phyloP scores from a whole-genome alignment of 2,329 filamentous ascomycete genomes.

The Microdochium paspali region DNA sequence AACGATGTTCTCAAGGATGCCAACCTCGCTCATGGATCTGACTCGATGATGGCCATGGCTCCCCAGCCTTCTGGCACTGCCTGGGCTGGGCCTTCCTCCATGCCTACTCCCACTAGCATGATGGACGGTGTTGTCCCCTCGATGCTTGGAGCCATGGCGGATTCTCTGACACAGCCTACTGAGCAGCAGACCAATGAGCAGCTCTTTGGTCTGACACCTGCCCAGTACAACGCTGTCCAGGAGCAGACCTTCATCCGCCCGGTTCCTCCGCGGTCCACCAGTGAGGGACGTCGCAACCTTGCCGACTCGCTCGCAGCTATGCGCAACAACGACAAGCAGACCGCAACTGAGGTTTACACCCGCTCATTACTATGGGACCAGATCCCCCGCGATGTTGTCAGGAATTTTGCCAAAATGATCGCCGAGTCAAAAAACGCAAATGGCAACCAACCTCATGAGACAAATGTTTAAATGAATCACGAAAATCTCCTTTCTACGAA shows the following conservation, averaged over 20 bases:
- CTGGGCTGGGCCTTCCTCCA: conserved; percentile 31
- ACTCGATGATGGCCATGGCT: conserved; percentile 33
- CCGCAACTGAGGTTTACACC: conserved; percentile 82
- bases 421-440: conserved; percentile 55
- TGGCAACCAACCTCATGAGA: conserved; percentile 29
- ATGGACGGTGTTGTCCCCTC: conserved; percentile 45
- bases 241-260: conserved; percentile 63
- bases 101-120: conserved; percentile 29
- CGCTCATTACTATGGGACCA: conserved; percentile 89
- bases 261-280: conserved; percentile 41
- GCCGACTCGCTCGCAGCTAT: conserved; percentile 74
- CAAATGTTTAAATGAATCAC: conserved; percentile 30
- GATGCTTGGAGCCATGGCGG: conserved; percentile 56
- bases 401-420: conserved; percentile 87
- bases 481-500: conserved; percentile 22
- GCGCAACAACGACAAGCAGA: conserved; percentile 61
- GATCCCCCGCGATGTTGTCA: conserved; percentile 84
- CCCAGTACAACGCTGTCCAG: conserved; percentile 81
- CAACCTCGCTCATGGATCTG: conserved; percentile 43
- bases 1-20: conserved; percentile 77
- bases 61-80: conserved; percentile 42
- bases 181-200: conserved; percentile 84
- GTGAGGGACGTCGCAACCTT: conserved; percentile 62
- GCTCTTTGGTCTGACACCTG: conserved; percentile 74
- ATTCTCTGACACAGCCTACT: conserved; percentile 63